Evolutionary conservation across 306 rosid species (phyloP).

Genomic region (Mimosa pudica): DNA sequence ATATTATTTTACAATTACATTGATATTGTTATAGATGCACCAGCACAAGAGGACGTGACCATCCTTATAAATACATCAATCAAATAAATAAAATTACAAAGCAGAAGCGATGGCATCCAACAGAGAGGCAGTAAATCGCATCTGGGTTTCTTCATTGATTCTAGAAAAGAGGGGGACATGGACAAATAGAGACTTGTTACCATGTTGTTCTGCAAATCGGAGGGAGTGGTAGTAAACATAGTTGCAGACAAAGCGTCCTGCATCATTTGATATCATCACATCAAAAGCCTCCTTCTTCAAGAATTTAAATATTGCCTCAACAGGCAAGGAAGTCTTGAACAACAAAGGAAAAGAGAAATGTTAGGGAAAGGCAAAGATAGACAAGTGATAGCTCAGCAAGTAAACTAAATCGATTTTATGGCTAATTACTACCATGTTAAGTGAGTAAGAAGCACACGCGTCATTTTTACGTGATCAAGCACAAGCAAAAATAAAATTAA

Average conservation of each 20-base stretch:
- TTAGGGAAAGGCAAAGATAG: slow-evolving; percentile 25
- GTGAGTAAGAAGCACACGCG: slow-evolving; percentile 6
- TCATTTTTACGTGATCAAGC: background rate
- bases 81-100: slow-evolving; percentile 37
- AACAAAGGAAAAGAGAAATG: slow-evolving; percentile 34
- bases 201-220: slow-evolving; percentile 76
- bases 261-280: slow-evolving; percentile 66
- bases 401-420: slow-evolving; percentile 3
- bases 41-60: slow-evolving; percentile 28
- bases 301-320: slow-evolving; percentile 50
- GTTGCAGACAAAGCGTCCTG: slow-evolving; percentile 90
- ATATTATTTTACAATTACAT: slow-evolving; percentile 38
- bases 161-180: slow-evolving; percentile 82
- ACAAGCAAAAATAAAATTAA: background rate
- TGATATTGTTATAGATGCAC: slow-evolving; percentile 37
- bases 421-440: slow-evolving; percentile 15
- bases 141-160: slow-evolving; percentile 76
- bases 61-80: slow-evolving; percentile 6
- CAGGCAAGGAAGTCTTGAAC: slow-evolving; percentile 58
- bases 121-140: slow-evolving; percentile 62
- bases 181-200: slow-evolving; percentile 81
- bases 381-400: background rate
- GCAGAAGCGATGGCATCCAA: slow-evolving; percentile 77
- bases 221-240: slow-evolving; percentile 87
- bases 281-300: slow-evolving; percentile 62